Evolutionary conservation across 163 green algal species (phyloP).

Genomic region (Scenedesmus sp.): DNA sequence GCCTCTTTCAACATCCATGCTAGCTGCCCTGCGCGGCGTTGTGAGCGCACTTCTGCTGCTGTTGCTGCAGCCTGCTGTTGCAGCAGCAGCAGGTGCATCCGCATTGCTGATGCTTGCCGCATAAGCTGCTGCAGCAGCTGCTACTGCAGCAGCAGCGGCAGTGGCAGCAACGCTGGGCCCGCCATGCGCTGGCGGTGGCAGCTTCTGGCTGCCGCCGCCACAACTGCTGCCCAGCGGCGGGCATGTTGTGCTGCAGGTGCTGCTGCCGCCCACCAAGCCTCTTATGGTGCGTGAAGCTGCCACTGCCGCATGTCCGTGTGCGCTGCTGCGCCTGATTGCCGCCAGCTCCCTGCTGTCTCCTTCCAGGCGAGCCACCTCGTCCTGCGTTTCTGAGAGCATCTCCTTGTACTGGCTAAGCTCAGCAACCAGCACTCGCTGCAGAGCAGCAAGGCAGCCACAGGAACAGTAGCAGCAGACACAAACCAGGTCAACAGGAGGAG

Average conservation of each 20-base stretch:
- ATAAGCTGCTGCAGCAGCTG: not conserved
- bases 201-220: not conserved
- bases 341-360: constrained; percentile 35
- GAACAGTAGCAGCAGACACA: not conserved
- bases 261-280: not conserved
- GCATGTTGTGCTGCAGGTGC: not conserved
- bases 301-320: not conserved
- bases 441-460: not conserved
- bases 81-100: not conserved
- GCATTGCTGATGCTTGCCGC: not conserved
- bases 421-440: constrained; percentile 1
- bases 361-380: constrained; percentile 32
- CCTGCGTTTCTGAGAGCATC: constrained; percentile 39
- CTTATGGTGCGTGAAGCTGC: not conserved
- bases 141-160: not conserved
- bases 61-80: not conserved
- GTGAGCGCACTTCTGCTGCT: not conserved
- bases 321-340: constrained; percentile 21
- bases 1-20: not conserved
- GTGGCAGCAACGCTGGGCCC: not conserved
- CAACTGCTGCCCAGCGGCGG: not conserved
- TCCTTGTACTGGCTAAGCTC: constrained; percentile 30
- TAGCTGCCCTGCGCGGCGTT: not conserved
- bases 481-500: not conserved
- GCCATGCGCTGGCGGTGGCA: not conserved